These are phyloP conservation scores for Plasmodium sp. DNA, from an alignment of 169 alveolate species.

Conservation along the genomic window DNA sequence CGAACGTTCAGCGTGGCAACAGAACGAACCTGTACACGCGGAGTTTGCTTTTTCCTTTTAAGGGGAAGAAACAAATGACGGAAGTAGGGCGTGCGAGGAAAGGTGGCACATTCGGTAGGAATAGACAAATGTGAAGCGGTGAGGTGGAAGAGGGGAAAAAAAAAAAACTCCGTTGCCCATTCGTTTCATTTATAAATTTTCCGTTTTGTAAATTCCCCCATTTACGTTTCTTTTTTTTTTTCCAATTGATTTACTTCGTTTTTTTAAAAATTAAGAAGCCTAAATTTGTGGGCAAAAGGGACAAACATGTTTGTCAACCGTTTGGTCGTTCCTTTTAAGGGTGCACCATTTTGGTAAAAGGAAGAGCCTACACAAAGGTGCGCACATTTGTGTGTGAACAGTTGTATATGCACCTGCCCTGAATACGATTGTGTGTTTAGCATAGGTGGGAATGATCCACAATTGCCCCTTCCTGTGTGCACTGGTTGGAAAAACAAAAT, in stretches of 20 bases:
- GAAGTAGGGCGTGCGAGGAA: background rate
- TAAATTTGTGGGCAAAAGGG: background rate
- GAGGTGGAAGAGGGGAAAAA: background rate
- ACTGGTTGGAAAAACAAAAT: background rate
- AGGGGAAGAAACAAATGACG: background rate
- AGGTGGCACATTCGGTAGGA: background rate
- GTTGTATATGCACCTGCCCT: background rate
- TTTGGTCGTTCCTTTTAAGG: background rate
- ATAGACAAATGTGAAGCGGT: background rate
- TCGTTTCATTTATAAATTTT: background rate
- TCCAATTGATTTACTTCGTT: background rate
- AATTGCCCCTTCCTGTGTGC: background rate
- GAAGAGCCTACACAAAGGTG: background rate
- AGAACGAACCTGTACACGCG: background rate
- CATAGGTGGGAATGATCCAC: background rate
- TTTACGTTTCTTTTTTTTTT: background rate
- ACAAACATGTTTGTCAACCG: background rate
- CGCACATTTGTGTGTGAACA: background rate
- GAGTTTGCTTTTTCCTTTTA: background rate
- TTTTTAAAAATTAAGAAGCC: constrained; percentile 8
- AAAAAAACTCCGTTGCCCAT: background rate
- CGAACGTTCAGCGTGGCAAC: background rate
- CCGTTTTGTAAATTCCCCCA: background rate
- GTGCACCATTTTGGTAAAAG: background rate
- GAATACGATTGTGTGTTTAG: background rate